A percentile compares a stretch with the other conserved stretches of the same genome.
Conservation (phyloP, 2,329 filamentous ascomycete genomes). For the Fusarium odoratissimum region DNA sequence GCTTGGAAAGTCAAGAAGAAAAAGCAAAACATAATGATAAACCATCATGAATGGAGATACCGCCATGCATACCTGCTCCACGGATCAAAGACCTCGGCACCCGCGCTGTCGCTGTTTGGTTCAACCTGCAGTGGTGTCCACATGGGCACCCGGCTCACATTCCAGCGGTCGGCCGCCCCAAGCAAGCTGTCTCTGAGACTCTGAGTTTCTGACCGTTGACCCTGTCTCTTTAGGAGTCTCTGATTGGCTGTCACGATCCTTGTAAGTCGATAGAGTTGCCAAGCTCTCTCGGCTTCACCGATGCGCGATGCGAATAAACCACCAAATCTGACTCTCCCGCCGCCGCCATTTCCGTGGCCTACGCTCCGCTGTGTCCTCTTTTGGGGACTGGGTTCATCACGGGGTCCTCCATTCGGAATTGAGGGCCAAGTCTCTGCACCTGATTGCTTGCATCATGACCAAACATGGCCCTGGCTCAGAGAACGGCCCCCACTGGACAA, state of each 20-base stretch:
- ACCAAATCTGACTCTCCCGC: constrained; percentile 34
- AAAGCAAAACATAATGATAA: constrained; percentile 22
- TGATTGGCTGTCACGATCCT: constrained; percentile 31
- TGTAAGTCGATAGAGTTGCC: constrained; percentile 42
- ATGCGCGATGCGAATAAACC: constrained; percentile 42
- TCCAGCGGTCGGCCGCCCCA: constrained; percentile 42
- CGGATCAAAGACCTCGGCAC: constrained; percentile 22
- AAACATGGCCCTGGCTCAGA: neutral
- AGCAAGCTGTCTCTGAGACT: constrained; percentile 22
- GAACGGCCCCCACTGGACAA: neutral
- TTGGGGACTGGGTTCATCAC: constrained; percentile 33
- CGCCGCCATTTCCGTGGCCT: constrained; percentile 32
- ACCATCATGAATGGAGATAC: constrained; percentile 9
- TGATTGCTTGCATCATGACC: constrained; percentile 23
- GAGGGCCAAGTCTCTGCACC: constrained; percentile 4
- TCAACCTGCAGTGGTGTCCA: constrained; percentile 16
- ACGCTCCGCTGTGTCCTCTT: constrained; percentile 34
- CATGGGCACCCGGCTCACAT: constrained; percentile 33
- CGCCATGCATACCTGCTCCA: neutral
- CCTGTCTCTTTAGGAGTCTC: neutral
- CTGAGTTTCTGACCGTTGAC: constrained; percentile 22
- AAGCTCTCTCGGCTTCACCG: constrained; percentile 45
- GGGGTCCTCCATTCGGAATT: constrained; percentile 22
- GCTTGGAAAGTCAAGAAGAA: constrained; percentile 22
- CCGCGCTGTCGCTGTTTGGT: constrained; percentile 9